Percentiles rank a stretch among this genome's conserved stretches.
Conservation (phyloP, 345 rosid genomes). For the Leavenworthia alabamica region DNA sequence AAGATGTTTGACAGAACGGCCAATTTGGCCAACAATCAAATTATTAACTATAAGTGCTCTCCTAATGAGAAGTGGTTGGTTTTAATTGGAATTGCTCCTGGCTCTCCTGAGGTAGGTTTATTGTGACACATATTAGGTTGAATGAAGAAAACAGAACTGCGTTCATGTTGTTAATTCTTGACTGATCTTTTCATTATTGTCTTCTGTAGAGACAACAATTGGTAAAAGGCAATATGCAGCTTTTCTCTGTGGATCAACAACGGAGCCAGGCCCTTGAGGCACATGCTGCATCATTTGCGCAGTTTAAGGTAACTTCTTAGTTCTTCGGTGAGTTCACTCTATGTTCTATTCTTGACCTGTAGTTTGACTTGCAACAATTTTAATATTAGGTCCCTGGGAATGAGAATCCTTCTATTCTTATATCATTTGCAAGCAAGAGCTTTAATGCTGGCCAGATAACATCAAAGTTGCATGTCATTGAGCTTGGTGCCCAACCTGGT, state of each 20-base stretch:
- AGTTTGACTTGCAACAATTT: constrained; percentile 6
- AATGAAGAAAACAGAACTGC: constrained; percentile 6
- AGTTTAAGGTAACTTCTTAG: constrained; percentile 50
- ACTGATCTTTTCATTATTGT: constrained; percentile 4
- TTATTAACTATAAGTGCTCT: constrained; percentile 91
- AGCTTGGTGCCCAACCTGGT: constrained; percentile 99
- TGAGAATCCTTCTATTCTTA: constrained; percentile 85
- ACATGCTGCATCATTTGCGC: constrained; percentile 98
- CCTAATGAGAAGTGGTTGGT: constrained; percentile 97
- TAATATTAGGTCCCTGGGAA: constrained; percentile 78
- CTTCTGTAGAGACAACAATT: constrained; percentile 66
- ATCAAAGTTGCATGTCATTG: constrained; percentile 91
- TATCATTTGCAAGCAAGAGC: constrained; percentile 84
- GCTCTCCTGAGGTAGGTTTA: constrained; percentile 79
- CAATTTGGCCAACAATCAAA: constrained; percentile 87
- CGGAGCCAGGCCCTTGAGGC: constrained; percentile 99
- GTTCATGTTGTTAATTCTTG: neutral
- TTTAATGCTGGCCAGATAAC: constrained; percentile 86
- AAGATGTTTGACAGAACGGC: constrained; percentile 97
- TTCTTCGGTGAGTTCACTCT: neutral
- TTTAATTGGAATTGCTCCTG: constrained; percentile 96
- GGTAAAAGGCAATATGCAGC: constrained; percentile 95
- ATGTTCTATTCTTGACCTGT: constrained; percentile 8
- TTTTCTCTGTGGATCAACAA: constrained; percentile 92
- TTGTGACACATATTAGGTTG: neutral